Conservation (phyloP, 345 rosid species). For the Citrus maxima region DNA sequence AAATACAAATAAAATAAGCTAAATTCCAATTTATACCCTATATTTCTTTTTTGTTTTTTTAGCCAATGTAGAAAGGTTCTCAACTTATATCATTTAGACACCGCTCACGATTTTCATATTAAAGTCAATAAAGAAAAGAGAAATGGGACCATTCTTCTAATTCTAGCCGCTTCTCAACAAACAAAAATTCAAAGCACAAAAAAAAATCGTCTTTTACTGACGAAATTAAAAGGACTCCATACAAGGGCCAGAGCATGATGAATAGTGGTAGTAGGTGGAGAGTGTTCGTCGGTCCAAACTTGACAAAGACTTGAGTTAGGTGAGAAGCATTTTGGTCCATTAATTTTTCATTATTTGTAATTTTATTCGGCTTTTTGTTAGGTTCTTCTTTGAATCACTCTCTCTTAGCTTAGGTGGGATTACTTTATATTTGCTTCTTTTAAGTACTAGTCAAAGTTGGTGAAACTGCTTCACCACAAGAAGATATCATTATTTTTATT, state of each 20-base stretch:
- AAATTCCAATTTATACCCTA: too few relatives aligned
- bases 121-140: not conserved
- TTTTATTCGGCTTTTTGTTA: not conserved
- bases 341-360: not conserved
- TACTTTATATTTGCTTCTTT: not conserved
- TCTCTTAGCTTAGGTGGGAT: not conserved
- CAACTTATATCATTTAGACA: too few relatives aligned
- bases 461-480: not conserved
- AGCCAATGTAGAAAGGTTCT: too few relatives aligned
- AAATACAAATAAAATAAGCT: too few relatives aligned
- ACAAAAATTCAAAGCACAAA: not conserved
- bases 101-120: too few relatives aligned
- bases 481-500: not conserved
- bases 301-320: conserved; percentile 19
- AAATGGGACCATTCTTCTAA: not conserved
- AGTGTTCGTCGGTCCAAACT: not conserved
- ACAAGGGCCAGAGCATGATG: not conserved
- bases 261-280: not conserved
- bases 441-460: not conserved
- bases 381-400: not conserved
- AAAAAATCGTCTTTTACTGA: not conserved
- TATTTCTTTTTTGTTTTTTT: not conserved
- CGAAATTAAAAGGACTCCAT: not conserved
- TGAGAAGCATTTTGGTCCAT: conserved; percentile 18
- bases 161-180: not conserved